Base-by-base conservation (phyloP, 2,329 filamentous ascomycete genomes). In the Hirsutella minnesotensis region DNA sequence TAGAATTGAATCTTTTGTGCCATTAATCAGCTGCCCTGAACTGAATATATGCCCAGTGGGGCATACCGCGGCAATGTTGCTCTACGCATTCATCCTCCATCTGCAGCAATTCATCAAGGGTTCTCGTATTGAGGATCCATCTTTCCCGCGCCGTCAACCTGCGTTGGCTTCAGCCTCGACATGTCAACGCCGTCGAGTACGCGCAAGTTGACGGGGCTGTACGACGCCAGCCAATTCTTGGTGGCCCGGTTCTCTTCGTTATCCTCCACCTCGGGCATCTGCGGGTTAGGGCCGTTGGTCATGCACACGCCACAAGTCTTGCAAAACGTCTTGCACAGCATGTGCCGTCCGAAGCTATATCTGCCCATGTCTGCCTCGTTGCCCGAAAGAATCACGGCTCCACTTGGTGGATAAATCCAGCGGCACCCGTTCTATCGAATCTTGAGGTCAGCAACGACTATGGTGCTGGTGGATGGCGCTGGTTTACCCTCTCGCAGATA, bases 281-380 rank as follows among this genome's bases (percentile, higher is more conserved):
- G 33, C 16, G 54, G 35, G 9, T 47, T 50, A 3, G 42, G 21
- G 9, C 54, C 44, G 46, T 66, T 67, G 37, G 54, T 57, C 34
- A 75, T 19, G n/a, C 55, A 50, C 18, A 72, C 61, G 44, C 69
- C 70, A 49, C 72, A 75, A 10, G 43, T 61, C 49, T 62, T 64
- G 59, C 72, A 75, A 46, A 75, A 75, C 1, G 52, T 53, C 60
- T 72, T 73, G 45, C 44, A 46, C 35, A 58, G 49, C 3, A 62
- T 16, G 2, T 48, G 46, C 20, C 43, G 42, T 19, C 46, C 53
- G 47, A 70, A 69, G 8, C 41, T 9, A 53, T 72, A 72, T 3
- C 47, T 47, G 3, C 48, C 50, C 5, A 71, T 56, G 46, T 68
- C 62, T 21, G 66, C 63, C 5, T 56, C 50, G 19, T 44, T 51